phyloP scores from a whole-genome alignment of 2,329 filamentous ascomycete genomes.

The Talaromyces pinophilus region DNA sequence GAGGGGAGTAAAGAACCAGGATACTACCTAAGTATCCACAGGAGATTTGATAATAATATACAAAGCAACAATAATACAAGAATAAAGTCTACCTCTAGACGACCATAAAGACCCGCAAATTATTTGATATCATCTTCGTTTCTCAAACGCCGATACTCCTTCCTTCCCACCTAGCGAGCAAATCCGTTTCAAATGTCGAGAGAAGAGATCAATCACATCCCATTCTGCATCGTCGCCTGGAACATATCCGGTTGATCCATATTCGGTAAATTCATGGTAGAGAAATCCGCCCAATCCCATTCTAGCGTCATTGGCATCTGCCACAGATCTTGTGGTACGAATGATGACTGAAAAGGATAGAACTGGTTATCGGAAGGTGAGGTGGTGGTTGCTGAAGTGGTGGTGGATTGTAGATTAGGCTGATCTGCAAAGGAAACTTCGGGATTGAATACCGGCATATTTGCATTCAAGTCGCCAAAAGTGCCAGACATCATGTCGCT shows the following conservation, averaged over 20 bases:
- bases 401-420: slow-evolving; percentile 32
- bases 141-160: slow-evolving; percentile 27
- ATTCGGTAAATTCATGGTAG: slow-evolving; percentile 37
- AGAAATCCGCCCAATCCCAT: slow-evolving; percentile 71
- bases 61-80: slow-evolving; percentile 11
- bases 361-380: slow-evolving; percentile 11
- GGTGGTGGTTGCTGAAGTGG: slow-evolving; percentile 29
- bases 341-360: slow-evolving; percentile 64
- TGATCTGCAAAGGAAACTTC: slow-evolving; percentile 33
- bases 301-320: slow-evolving; percentile 95
- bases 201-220: slow-evolving; percentile 25
- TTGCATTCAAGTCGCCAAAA: slow-evolving; percentile 29
- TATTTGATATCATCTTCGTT: slow-evolving; percentile 6
- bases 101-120: background rate
- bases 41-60: background rate
- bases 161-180: slow-evolving; percentile 6
- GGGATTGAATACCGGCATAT: slow-evolving; percentile 36
- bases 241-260: slow-evolving; percentile 33
- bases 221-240: slow-evolving; percentile 29
- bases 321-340: slow-evolving; percentile 91
- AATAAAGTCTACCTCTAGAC: background rate
- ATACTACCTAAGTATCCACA: background rate
- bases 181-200: background rate
- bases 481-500: slow-evolving; percentile 29
- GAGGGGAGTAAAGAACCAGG: background rate